These are phyloP conservation scores for Fagopyrum homotropicum DNA, from an alignment of 148 eudicot genomes.

Conservation along the genomic window DNA sequence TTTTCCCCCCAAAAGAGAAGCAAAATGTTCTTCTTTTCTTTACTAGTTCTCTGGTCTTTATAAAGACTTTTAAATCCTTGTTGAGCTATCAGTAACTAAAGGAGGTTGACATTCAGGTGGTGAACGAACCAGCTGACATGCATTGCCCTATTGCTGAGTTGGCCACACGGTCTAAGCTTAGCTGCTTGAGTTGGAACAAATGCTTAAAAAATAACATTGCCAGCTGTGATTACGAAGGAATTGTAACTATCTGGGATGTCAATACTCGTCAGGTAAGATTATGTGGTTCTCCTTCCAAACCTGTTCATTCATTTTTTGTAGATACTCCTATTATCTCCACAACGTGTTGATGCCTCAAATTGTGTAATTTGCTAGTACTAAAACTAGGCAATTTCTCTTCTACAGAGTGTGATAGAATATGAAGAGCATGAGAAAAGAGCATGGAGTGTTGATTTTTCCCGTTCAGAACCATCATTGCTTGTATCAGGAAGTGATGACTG, in stretches of 20 bases:
- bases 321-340: neutral
- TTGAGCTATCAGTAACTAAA: neutral
- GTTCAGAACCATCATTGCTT: conserved; percentile 74
- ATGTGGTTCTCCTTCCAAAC: neutral
- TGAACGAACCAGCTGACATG: conserved; percentile 60
- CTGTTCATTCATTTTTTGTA: neutral
- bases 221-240: conserved; percentile 86
- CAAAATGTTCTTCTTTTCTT: neutral
- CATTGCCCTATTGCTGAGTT: conserved; percentile 81
- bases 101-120: conserved; percentile 34
- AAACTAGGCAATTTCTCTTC: conserved; percentile 3
- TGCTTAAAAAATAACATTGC: conserved; percentile 65
- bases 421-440: conserved; percentile 98
- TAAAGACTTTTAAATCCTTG: neutral
- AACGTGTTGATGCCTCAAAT: neutral
- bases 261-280: conserved; percentile 60
- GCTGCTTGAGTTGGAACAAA: conserved; percentile 89
- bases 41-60: neutral
- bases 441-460: conserved; percentile 91
- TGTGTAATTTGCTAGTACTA: neutral
- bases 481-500: conserved; percentile 96
- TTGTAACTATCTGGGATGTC: conserved; percentile 83
- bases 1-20: neutral
- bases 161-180: conserved; percentile 69
- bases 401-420: conserved; percentile 81